These are phyloP conservation scores for Lecanosticta acicola DNA, from an alignment of 2,329 filamentous ascomycete species.

Conservation along the genomic window DNA sequence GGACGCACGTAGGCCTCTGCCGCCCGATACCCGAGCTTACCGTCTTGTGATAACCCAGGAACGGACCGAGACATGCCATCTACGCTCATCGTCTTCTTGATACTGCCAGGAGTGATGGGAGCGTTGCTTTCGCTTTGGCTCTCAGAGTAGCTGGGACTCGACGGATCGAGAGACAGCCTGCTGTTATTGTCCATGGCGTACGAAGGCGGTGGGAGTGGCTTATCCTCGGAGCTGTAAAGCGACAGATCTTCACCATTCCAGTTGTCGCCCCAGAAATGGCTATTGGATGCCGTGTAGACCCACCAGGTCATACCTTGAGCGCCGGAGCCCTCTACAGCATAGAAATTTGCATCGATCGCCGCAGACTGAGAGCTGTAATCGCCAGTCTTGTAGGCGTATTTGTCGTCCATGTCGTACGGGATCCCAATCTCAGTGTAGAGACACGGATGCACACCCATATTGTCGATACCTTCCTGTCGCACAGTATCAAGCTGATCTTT, in stretches of 20 bases:
- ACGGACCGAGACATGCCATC: slow-evolving; percentile 36
- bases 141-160: slow-evolving; percentile 51
- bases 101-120: slow-evolving; percentile 66
- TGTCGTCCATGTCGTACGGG: slow-evolving; percentile 97
- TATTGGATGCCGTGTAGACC: slow-evolving; percentile 79
- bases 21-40: slow-evolving; percentile 63
- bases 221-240: slow-evolving; percentile 81
- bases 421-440: slow-evolving; percentile 94
- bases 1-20: slow-evolving; percentile 91
- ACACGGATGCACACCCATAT: slow-evolving; percentile 82
- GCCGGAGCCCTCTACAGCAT: slow-evolving; percentile 75
- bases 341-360: slow-evolving; percentile 95
- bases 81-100: slow-evolving; percentile 66
- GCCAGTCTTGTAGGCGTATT: slow-evolving; percentile 89
- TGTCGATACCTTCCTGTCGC: slow-evolving; percentile 77
- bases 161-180: slow-evolving; percentile 44
- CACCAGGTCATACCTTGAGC: slow-evolving; percentile 85
- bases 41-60: slow-evolving; percentile 3
- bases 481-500: slow-evolving; percentile 79
- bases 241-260: slow-evolving; percentile 98
- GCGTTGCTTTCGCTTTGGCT: slow-evolving; percentile 47
- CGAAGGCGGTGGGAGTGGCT: slow-evolving; percentile 46
- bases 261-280: slow-evolving; percentile 80
- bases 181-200: slow-evolving; percentile 44
- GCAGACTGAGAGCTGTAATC: slow-evolving; percentile 89